Evolutionary conservation across 192 early-diverging fungal species (phyloP), one percentile per base, ranked within the genome.

Genomic region (Backusella psychrophila): DNA sequence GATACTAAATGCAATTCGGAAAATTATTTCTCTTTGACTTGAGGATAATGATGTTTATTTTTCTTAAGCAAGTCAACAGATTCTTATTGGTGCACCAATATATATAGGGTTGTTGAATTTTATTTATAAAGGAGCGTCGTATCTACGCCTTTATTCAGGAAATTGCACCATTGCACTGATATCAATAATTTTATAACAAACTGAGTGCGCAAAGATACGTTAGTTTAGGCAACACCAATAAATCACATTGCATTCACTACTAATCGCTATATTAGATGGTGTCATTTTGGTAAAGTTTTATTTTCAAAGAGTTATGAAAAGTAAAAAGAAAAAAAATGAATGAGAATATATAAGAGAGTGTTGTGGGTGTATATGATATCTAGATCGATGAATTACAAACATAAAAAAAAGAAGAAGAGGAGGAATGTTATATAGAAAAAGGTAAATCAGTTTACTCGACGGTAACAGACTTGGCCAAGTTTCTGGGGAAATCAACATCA

Each of bases 401-500:
- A n/a, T n/a, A 66, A 21, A 72, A 71, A 59, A 66, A 21, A 72
- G 39, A n/a, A 71, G 15, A 21, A 31, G 12, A n/a, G 39, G 52
- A 70, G 42, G 46, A 39, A 75, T 31, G 44, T 39, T 39, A 19
- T 38, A 46, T 46, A 19, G 33, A 33, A 23, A 12, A 11, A 39
- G 38, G 38, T 39, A 39, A 66, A 36, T 78, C 21, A 59, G 15
- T 31, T 71, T 77, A 77, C 38, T 77, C 75, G 14, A 77, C 75
- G 42, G 75, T 77, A 41, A 77, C 75, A 41, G 75, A 77, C 89
- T 95, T 95, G 68, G 94, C 94, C 85, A 95, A 86, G 87, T 95
- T 95, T 75, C 94, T 88, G 23, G 97, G 97, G 86, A 95, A 97
- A 84, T 99, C 97, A 36, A 96, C 94, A 88, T 99, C 96, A 56